Conservation (phyloP, 2,329 filamentous ascomycete species). For the Phyllosticta paracitricarpa region DNA sequence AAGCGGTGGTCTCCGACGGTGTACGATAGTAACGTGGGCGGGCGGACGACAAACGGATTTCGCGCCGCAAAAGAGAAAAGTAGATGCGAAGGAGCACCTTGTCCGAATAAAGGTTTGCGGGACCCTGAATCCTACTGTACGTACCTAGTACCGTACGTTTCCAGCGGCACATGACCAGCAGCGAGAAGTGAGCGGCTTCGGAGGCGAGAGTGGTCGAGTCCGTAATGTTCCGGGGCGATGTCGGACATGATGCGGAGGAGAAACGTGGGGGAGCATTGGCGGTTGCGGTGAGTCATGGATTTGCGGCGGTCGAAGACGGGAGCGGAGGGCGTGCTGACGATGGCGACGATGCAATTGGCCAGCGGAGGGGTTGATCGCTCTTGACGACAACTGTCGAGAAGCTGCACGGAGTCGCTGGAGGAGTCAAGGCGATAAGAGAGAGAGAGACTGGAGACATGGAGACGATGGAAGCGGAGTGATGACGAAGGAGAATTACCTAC, state of each 20-base stretch:
- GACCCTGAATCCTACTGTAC: background rate
- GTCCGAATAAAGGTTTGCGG: background rate
- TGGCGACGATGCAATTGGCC: background rate
- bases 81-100: background rate
- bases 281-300: background rate
- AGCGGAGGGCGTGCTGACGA: background rate
- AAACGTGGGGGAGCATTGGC: background rate
- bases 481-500: background rate
- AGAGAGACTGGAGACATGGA: no score
- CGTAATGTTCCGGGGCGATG: background rate
- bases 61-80: background rate
- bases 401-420: no score
- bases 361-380: no score
- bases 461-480: background rate
- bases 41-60: background rate
- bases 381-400: no score
- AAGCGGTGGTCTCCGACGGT: background rate
- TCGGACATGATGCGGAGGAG: background rate
- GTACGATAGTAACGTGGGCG: background rate
- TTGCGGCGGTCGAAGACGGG: background rate
- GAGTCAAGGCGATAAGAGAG: no score
- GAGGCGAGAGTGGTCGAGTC: background rate
- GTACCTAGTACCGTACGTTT: background rate
- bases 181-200: background rate
- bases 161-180: background rate